Percentiles rank a stretch among this genome's conserved stretches.
Evolutionary conservation across 1,139 yeast genomes (phyloP).

Genomic region (Yamadazyma taylorii): DNA sequence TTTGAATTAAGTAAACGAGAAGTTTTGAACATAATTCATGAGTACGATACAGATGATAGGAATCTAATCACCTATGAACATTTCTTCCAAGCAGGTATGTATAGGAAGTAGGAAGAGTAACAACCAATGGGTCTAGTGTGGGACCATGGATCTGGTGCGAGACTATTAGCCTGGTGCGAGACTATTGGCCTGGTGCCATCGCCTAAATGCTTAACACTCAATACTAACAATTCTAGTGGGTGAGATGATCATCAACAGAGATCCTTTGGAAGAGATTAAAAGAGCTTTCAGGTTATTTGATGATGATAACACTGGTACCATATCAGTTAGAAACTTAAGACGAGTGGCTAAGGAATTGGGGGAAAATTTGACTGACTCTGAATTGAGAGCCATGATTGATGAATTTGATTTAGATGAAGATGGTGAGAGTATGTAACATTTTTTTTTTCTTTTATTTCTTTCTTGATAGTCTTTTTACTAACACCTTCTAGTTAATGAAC

Average conservation of each 20-base stretch:
- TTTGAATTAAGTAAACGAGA: conserved; percentile 82
- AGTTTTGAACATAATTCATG: conserved; percentile 77
- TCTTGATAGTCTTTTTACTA: conserved; percentile 10
- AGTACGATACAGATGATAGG: conserved; percentile 76
- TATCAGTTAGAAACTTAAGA: conserved; percentile 76
- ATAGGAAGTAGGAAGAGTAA: no score
- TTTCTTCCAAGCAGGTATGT: conserved; percentile 70
- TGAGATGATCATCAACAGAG: conserved; percentile 74
- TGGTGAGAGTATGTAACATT: conserved; percentile 65
- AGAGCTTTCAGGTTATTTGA: conserved; percentile 91
- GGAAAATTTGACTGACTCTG: conserved; percentile 89
- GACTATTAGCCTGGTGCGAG: no score
- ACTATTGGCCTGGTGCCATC: no score
- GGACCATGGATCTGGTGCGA: no score
- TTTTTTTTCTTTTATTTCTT: no score
- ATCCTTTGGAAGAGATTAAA: conserved; percentile 88
- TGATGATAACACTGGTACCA: conserved; percentile 85
- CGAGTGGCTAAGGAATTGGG: conserved; percentile 92
- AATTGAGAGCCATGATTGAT: conserved; percentile 93
- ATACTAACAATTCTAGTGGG: conserved; percentile 55
- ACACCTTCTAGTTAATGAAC: conserved; percentile 59
- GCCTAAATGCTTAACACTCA: no score
- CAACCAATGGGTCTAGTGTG: no score
- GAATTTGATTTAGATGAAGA: conserved; percentile 97
- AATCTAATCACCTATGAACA: conserved; percentile 77